These are phyloP conservation scores for Parietaria judaica DNA, from an alignment of 306 rosid genomes.

Conservation along the genomic window DNA sequence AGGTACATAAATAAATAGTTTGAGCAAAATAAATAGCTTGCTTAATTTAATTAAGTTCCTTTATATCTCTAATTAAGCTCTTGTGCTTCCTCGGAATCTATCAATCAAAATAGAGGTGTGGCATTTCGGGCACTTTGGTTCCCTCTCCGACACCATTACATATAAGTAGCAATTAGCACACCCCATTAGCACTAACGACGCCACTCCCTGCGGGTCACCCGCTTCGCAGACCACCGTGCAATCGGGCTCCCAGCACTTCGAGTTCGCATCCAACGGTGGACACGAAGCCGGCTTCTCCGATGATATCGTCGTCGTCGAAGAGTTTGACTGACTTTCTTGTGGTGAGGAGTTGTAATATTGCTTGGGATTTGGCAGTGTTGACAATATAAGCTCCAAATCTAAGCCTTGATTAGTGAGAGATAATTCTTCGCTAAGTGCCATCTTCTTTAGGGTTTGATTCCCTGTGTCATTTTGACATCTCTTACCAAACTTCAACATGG, in stretches of 20 bases:
- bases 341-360: background rate
- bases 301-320: background rate
- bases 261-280: background rate
- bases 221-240: background rate
- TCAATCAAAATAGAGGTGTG: slow-evolving; percentile 1
- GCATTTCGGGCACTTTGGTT: slow-evolving; percentile 28
- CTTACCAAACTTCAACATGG: background rate
- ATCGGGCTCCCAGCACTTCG: background rate
- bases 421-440: background rate
- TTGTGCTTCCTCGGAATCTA: background rate
- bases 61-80: background rate
- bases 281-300: background rate
- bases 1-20: background rate
- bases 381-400: slow-evolving; percentile 14
- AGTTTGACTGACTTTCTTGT: background rate
- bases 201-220: background rate
- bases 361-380: background rate
- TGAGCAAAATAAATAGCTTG: background rate
- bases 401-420: background rate
- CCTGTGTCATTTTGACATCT: background rate
- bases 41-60: background rate
- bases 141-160: slow-evolving; percentile 20
- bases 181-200: slow-evolving; percentile 18
- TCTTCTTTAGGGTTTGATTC: background rate
- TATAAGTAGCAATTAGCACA: slow-evolving; percentile 20